Percentiles rank a stretch among this genome's conserved stretches.
phyloP scores from a whole-genome alignment of 75 land plant species.

The Pinus tabuliformis region DNA sequence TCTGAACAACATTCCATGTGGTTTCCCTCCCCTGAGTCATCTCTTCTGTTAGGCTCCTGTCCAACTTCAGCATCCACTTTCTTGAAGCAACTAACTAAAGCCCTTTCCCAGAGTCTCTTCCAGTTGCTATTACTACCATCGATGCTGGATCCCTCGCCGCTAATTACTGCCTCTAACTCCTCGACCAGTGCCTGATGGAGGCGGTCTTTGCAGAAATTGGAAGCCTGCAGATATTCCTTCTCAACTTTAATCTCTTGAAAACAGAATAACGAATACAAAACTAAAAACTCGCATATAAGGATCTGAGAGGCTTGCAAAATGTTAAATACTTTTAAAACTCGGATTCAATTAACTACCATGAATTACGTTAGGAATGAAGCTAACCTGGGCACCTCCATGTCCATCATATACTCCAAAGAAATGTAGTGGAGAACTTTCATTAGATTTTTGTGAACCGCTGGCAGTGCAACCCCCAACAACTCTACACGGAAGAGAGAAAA shows the following conservation, averaged over 20 bases:
- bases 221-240: conserved; percentile 52
- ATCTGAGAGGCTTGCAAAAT: neutral
- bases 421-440: conserved; percentile 32
- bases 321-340: neutral
- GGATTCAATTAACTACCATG: conserved; percentile 4
- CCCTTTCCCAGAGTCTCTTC: conserved; percentile 55
- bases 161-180: conserved; percentile 39
- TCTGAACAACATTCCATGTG: conserved; percentile 24
- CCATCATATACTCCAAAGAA: conserved; percentile 97
- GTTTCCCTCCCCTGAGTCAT: neutral
- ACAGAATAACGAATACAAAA: neutral
- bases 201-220: conserved; percentile 74
- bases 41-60: conserved; percentile 17
- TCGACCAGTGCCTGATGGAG: conserved; percentile 72
- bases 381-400: conserved; percentile 87
- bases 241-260: neutral
- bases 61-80: conserved; percentile 80
- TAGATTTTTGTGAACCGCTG: conserved; percentile 18
- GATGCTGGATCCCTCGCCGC: conserved; percentile 4
- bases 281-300: neutral
- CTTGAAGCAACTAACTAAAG: conserved; percentile 50
- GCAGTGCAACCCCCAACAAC: conserved; percentile 36
- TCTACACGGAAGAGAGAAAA: conserved; percentile 41
- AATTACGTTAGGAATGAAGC: conserved; percentile 7
- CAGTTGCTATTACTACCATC: conserved; percentile 18